These are phyloP conservation scores for Penicillium sp. DNA, from an alignment of 2,329 filamentous ascomycete genomes.

Conservation along the genomic window DNA sequence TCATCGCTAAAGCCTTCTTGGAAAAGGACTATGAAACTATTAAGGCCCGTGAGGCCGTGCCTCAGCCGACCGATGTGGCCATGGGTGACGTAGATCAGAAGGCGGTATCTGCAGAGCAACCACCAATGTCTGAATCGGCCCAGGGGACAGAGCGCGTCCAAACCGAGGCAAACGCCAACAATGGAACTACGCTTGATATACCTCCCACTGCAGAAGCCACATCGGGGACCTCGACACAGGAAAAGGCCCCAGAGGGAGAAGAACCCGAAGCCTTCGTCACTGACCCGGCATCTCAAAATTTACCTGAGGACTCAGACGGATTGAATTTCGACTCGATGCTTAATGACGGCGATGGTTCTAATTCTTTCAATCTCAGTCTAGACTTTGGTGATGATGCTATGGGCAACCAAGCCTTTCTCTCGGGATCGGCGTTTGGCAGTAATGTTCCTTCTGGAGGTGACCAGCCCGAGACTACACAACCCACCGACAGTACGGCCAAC, in stretches of 20 bases:
- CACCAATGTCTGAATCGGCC: neutral
- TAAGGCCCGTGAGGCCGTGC: neutral
- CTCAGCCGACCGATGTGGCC: neutral
- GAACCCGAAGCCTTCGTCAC: slow-evolving; percentile 2
- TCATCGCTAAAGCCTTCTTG: neutral
- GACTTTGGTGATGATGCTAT: slow-evolving; percentile 38
- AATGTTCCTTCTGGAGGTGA: slow-evolving; percentile 14
- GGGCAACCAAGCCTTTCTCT: slow-evolving; percentile 36
- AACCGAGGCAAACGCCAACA: neutral
- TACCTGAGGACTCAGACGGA: slow-evolving; percentile 24
- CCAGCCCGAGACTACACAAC: slow-evolving; percentile 8
- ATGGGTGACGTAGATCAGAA: neutral
- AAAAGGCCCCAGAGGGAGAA: neutral
- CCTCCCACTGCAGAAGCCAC: neutral
- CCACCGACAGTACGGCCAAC: slow-evolving; percentile 24
- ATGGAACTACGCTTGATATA: neutral
- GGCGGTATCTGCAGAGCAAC: too few species aligned
- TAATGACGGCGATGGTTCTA: slow-evolving; percentile 28
- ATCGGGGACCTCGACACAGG: neutral
- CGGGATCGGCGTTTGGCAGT: slow-evolving; percentile 29
- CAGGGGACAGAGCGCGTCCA: too few species aligned
- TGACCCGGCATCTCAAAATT: neutral
- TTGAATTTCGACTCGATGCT: slow-evolving; percentile 42
- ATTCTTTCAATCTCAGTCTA: slow-evolving; percentile 38
- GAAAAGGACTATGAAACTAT: neutral